Percentiles rank a stretch among this genome's conserved stretches.
Conservation (phyloP, 345 rosid genomes). For the Arabidopsis thaliana region DNA sequence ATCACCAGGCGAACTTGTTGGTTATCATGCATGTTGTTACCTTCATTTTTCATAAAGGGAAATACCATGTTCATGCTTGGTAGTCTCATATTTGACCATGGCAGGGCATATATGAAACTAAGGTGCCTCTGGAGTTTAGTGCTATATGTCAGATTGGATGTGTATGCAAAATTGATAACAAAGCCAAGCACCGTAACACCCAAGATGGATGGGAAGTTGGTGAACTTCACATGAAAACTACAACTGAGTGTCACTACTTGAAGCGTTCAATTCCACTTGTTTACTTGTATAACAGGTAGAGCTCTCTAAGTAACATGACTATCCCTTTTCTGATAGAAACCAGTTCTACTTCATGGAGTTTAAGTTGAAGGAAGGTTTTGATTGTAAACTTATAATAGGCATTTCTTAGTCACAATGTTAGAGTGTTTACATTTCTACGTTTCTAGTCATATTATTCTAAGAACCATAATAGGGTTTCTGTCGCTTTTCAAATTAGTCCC, state of each 20-base stretch:
- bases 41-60: conserved; percentile 16
- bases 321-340: conserved; percentile 11
- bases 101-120: conserved; percentile 92
- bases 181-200: conserved; percentile 63
- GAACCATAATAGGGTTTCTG: conserved; percentile 11
- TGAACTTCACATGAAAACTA: conserved; percentile 90
- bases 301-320: conserved; percentile 15
- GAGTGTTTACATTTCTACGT: conserved; percentile 19
- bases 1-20: conserved; percentile 18
- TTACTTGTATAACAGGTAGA: conserved; percentile 89
- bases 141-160: conserved; percentile 91
- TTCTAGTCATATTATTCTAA: conserved; percentile 9
- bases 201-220: conserved; percentile 84
- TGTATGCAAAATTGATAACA: conserved; percentile 85
- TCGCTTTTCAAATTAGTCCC: conserved; percentile 13
- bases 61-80: conserved; percentile 19
- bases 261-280: conserved; percentile 76
- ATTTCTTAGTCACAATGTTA: conserved; percentile 14
- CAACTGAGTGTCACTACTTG: conserved; percentile 86
- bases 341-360: conserved; percentile 12
- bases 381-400: neutral
- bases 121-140: conserved; percentile 76
- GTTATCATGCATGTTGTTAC: conserved; percentile 29
- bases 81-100: conserved; percentile 38
- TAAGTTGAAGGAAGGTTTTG: conserved; percentile 15